Percentiles rank a stretch among this genome's conserved stretches.
Evolutionary conservation across 1,284 basidiomycete genomes (phyloP).

Genomic region (Cryptococcus wingfieldii): DNA sequence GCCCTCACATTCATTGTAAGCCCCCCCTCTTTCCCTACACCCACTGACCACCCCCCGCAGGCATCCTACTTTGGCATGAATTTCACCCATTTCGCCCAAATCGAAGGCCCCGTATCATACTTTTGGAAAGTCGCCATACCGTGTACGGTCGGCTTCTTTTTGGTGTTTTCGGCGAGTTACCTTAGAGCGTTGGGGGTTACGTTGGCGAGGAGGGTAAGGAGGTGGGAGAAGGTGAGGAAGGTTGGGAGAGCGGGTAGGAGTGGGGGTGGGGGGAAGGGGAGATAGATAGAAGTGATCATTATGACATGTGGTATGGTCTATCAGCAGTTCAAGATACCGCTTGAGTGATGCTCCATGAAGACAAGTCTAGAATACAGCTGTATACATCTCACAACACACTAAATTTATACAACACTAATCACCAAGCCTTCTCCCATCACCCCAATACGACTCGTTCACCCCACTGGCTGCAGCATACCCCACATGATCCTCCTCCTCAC

Average conservation of each 20-base stretch:
- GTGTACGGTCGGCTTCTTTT: slow-evolving; percentile 42
- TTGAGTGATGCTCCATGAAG: too few species aligned
- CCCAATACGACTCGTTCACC: background rate
- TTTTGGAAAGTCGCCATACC: slow-evolving; percentile 48
- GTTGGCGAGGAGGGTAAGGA: slow-evolving; percentile 20
- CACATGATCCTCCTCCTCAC: background rate
- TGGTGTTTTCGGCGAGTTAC: slow-evolving; percentile 44
- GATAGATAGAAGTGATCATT: too few species aligned
- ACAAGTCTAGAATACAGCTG: too few species aligned
- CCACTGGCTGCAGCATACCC: background rate
- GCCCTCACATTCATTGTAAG: slow-evolving; percentile 30
- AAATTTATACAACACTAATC: background rate
- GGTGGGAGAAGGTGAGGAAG: slow-evolving; percentile 26
- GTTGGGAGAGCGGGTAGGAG: slow-evolving; percentile 1
- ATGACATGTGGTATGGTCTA: too few species aligned
- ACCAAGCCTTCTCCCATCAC: background rate
- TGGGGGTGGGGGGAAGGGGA: background rate
- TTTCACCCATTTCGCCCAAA: slow-evolving; percentile 35
- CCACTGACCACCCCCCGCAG: background rate
- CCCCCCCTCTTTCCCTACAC: slow-evolving; percentile 7
- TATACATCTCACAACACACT: too few species aligned
- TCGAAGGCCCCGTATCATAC: slow-evolving; percentile 35
- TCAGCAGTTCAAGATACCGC: too few species aligned
- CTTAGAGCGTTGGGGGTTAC: slow-evolving; percentile 32
- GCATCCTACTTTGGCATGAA: slow-evolving; percentile 44